Percentiles rank a stretch among this genome's conserved stretches.
Evolutionary conservation across 2,329 filamentous ascomycete species (phyloP).

Genomic region (Aspergillus flavus): DNA sequence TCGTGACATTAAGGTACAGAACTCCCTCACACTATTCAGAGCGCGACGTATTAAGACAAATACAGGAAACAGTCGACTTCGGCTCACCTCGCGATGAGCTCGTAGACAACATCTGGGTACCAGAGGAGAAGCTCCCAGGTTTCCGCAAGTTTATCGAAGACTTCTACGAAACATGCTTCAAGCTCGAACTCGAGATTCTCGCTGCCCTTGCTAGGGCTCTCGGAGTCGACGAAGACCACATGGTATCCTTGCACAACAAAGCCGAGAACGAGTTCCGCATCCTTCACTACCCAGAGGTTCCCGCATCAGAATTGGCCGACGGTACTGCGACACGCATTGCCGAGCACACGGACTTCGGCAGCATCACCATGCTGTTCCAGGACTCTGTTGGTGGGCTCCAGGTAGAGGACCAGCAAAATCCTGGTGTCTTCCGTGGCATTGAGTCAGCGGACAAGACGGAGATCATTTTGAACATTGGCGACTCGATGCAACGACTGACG

Average conservation of each 20-base stretch:
- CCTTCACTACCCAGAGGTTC: conserved; percentile 17
- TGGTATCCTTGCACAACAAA: background rate
- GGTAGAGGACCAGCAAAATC: conserved; percentile 33
- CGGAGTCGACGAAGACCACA: background rate
- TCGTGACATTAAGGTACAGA: background rate
- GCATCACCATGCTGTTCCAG: conserved; percentile 42
- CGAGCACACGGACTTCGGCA: conserved; percentile 20
- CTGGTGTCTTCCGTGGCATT: conserved; percentile 21
- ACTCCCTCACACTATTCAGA: fast-evolving
- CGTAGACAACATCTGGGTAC: background rate
- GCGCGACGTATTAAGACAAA: fast-evolving
- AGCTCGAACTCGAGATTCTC: background rate
- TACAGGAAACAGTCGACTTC: background rate
- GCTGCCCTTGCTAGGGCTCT: background rate
- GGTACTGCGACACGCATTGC: conserved; percentile 16
- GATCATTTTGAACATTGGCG: conserved; percentile 46
- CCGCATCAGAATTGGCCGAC: conserved; percentile 1
- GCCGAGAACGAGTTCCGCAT: conserved; percentile 15
- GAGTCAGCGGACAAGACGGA: conserved; percentile 13
- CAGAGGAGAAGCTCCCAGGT: background rate
- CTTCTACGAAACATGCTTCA: background rate
- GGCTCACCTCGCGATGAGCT: background rate
- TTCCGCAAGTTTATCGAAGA: background rate
- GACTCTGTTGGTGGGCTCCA: conserved; percentile 42
- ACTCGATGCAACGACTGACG: conserved; percentile 44